A percentile compares a stretch with the other conserved stretches of the same genome.
Conservation (phyloP, 768 basidiomycete genomes). For the Rhodotorula diobovata region DNA sequence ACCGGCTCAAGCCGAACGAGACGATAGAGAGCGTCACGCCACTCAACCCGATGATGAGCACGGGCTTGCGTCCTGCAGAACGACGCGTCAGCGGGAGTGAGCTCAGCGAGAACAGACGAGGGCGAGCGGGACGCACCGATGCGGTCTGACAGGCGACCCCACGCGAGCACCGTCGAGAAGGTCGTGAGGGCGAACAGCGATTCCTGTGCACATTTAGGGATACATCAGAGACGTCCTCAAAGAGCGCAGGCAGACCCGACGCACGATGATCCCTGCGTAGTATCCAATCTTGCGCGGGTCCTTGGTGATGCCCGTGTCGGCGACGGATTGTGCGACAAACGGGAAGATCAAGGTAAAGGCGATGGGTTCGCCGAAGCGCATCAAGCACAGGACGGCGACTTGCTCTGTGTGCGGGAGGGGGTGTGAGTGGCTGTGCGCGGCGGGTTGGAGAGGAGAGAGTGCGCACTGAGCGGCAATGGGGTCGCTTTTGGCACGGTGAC, state of each 20-base stretch:
- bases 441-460: background rate
- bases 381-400: conserved; percentile 28
- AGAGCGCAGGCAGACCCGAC: background rate
- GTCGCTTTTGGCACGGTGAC: background rate
- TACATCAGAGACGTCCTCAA: too few species aligned
- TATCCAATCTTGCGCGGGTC: conserved; percentile 24
- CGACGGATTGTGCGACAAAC: conserved; percentile 27
- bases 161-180: conserved; percentile 35
- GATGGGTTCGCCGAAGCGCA: conserved; percentile 36
- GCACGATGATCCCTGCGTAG: conserved; percentile 18
- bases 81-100: background rate
- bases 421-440: background rate
- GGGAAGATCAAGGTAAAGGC: conserved; percentile 38
- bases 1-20: conserved; percentile 34
- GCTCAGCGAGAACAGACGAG: background rate
- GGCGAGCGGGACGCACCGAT: conserved; percentile 15
- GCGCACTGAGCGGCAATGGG: conserved; percentile 15
- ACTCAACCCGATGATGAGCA: conserved; percentile 37
- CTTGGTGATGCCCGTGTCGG: conserved; percentile 19
- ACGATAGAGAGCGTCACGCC: conserved; percentile 37
- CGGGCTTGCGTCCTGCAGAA: conserved; percentile 37
- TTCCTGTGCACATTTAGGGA: background rate
- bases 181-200: conserved; percentile 37
- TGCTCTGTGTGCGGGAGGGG: background rate
- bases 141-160: conserved; percentile 41